phyloP scores from a whole-genome alignment of 805 yeast species.

The Candida anglica region DNA sequence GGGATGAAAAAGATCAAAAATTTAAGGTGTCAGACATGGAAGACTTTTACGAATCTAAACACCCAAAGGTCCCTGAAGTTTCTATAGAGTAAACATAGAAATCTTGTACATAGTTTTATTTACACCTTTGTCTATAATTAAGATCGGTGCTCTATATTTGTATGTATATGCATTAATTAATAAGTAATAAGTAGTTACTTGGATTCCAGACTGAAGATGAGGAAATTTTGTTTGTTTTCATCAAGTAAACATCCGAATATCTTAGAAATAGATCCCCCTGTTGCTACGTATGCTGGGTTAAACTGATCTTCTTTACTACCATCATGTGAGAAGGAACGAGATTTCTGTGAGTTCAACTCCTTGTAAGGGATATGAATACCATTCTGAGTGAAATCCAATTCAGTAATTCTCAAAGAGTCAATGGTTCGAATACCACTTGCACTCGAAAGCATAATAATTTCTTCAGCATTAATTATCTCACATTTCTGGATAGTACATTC shows the following conservation, averaged over 20 bases:
- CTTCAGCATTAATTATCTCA: neutral
- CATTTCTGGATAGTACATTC: neutral
- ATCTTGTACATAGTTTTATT: no score
- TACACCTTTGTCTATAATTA: no score
- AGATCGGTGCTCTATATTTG: no score
- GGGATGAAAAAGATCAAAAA: constrained; percentile 10
- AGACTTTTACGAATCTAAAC: constrained; percentile 18
- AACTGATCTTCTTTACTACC: constrained; percentile 2
- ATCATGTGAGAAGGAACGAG: neutral
- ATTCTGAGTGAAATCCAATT: constrained; percentile 1
- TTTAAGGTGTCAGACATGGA: constrained; percentile 21
- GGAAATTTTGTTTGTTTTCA: constrained; percentile 32
- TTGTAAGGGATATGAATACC: neutral
- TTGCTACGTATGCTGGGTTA: constrained; percentile 27
- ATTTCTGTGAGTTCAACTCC: neutral
- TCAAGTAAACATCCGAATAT: constrained; percentile 40
- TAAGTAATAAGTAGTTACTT: neutral
- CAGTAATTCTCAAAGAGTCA: constrained; percentile 7
- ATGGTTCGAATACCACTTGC: constrained; percentile 7
- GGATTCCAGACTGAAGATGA: constrained; percentile 18
- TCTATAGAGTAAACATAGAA: no score
- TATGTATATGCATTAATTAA: neutral
- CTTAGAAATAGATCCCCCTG: constrained; percentile 19
- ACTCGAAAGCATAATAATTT: neutral
- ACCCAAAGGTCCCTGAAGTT: constrained; percentile 5